Percentiles rank a stretch among this genome's conserved stretches.
These are phyloP conservation scores for Ophiosphaerella narmari DNA, from an alignment of 2,329 filamentous ascomycete genomes.

Conservation along the genomic window DNA sequence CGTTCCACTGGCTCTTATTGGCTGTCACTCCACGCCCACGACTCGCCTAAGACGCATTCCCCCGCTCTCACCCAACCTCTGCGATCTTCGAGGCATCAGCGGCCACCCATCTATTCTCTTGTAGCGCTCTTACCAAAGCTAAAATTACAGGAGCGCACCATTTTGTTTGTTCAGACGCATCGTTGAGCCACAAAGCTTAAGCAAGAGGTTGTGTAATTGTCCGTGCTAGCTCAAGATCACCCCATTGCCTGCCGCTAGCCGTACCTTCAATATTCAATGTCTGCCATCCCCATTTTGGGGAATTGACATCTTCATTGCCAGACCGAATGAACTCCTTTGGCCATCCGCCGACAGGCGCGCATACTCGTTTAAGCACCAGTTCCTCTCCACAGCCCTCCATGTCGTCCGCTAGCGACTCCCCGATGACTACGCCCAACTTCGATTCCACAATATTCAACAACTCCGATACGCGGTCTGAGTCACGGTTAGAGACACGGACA, in stretches of 20 bases:
- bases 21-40: conserved; percentile 30
- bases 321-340: conserved; percentile 46
- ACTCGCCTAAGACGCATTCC: conserved; percentile 42
- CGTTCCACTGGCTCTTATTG: conserved; percentile 34
- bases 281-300: conserved; percentile 22
- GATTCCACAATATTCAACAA: conserved; percentile 28
- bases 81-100: conserved; percentile 37
- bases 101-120: conserved; percentile 22
- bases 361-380: conserved; percentile 45
- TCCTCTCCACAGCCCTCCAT: conserved; percentile 48
- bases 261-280: conserved; percentile 32
- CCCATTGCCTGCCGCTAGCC: conserved; percentile 7
- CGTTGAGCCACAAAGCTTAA: conserved; percentile 6
- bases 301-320: conserved; percentile 11
- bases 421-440: conserved; percentile 43
- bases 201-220: conserved; percentile 10
- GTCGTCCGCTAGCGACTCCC: conserved; percentile 48
- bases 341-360: conserved; percentile 38
- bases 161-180: conserved; percentile 2
- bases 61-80: conserved; percentile 39
- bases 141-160: neutral
- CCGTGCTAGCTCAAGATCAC: conserved; percentile 7
- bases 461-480: conserved; percentile 32
- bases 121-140: conserved; percentile 24
- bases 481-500: conserved; percentile 29